phyloP scores from a whole-genome alignment of 78 protist species.

The Isochrysis galbana region DNA sequence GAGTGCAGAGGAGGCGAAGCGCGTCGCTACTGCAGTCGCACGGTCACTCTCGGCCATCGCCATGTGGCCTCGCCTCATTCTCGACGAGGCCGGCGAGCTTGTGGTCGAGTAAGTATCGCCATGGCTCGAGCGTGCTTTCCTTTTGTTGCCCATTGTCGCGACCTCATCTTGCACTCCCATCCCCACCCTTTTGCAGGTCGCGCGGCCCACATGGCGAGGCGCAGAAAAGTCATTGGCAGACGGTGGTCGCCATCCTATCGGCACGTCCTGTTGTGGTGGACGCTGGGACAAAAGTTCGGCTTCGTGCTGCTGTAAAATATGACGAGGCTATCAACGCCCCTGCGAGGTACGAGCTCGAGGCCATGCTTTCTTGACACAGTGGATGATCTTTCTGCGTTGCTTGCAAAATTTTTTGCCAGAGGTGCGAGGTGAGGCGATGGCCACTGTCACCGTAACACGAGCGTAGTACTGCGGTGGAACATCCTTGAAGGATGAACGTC shows the following conservation, averaged over 20 bases:
- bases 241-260: background rate
- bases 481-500: too few relatives aligned
- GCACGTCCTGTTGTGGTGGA: background rate
- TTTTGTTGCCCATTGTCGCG: too few relatives aligned
- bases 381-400: too few relatives aligned
- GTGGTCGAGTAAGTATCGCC: too few relatives aligned
- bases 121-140: too few relatives aligned
- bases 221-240: background rate
- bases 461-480: too few relatives aligned
- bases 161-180: too few relatives aligned
- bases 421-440: too few relatives aligned
- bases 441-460: too few relatives aligned
- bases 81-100: background rate
- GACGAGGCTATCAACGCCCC: background rate
- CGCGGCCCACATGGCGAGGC: conserved; percentile 7
- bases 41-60: background rate
- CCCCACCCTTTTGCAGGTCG: too few relatives aligned
- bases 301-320: background rate
- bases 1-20: background rate
- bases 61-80: background rate
- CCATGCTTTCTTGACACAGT: too few relatives aligned
- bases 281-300: background rate
- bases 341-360: background rate
- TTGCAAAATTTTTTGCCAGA: too few relatives aligned
- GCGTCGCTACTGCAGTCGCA: background rate